A percentile compares a stretch with the other conserved stretches of the same genome.
Conservation (phyloP, 768 basidiomycete species). For the Clavulina sp. region DNA sequence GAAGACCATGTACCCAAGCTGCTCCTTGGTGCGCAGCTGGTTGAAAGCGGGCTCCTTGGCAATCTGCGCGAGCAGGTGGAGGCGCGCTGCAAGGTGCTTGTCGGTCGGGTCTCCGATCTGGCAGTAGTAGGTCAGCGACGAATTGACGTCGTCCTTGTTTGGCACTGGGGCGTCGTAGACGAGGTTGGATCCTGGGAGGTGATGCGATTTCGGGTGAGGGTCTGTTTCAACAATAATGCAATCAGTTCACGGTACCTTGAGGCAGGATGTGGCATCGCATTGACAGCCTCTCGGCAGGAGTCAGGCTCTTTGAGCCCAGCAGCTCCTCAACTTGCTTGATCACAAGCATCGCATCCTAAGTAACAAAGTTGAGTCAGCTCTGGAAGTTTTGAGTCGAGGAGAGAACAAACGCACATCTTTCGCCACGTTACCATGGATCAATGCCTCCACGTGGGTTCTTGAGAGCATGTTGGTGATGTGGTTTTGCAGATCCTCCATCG, state of each 20-base stretch:
- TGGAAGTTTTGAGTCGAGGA: neutral
- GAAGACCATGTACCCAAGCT: slow-evolving; percentile 83
- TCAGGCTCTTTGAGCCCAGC: slow-evolving; percentile 36
- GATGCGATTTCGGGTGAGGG: neutral
- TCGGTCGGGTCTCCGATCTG: slow-evolving; percentile 57
- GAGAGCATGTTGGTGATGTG: slow-evolving; percentile 45
- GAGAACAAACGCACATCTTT: slow-evolving; percentile 43
- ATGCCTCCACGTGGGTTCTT: slow-evolving; percentile 46
- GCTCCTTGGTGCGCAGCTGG: slow-evolving; percentile 79
- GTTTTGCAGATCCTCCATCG: slow-evolving; percentile 44
- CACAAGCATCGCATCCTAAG: slow-evolving; percentile 61
- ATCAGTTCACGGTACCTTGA: slow-evolving; percentile 28
- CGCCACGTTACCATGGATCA: slow-evolving; percentile 71
- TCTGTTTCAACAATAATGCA: neutral
- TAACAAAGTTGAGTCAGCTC: neutral
- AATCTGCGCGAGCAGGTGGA: slow-evolving; percentile 64
- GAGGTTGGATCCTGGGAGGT: slow-evolving; percentile 42
- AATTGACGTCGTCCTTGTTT: slow-evolving; percentile 78
- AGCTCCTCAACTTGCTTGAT: slow-evolving; percentile 54
- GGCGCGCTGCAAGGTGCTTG: slow-evolving; percentile 40
- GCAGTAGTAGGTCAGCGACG: slow-evolving; percentile 68
- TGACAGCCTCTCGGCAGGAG: slow-evolving; percentile 33
- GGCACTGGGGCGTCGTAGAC: slow-evolving; percentile 48
- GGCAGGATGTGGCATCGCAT: slow-evolving; percentile 47
- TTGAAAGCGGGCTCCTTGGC: slow-evolving; percentile 86